Evolutionary conservation across 164 flowering plant genomes (phyloP).

Genomic region (Liquidambar formosana): DNA sequence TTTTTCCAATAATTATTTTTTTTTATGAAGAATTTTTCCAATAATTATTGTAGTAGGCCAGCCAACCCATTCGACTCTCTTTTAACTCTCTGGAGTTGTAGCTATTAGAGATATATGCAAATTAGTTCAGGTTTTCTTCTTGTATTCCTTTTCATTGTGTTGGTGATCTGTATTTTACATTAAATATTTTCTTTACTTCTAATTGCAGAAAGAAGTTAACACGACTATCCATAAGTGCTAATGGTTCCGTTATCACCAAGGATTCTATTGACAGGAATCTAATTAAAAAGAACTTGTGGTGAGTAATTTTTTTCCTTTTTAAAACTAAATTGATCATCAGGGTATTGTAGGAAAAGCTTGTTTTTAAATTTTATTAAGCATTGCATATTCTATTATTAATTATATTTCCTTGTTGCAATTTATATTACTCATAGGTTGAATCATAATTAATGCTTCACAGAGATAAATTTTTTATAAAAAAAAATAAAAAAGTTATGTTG

Average conservation of each 20-base stretch:
- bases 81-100: too few species aligned
- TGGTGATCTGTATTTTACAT: background rate
- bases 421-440: background rate
- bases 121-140: background rate
- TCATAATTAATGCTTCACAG: too few species aligned
- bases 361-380: background rate
- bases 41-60: too few species aligned
- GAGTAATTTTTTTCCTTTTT: conserved; percentile 19
- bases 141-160: background rate
- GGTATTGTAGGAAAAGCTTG: background rate
- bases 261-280: conserved; percentile 61
- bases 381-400: background rate
- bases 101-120: too few species aligned
- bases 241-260: conserved; percentile 74
- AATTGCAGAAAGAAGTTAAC: conserved; percentile 77
- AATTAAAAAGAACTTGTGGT: conserved; percentile 74
- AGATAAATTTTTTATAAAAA: too few species aligned
- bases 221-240: conserved; percentile 83
- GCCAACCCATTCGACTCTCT: too few species aligned
- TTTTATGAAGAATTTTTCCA: too few species aligned
- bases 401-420: background rate
- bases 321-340: background rate
- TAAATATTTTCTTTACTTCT: background rate
- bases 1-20: too few species aligned
- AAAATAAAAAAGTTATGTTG: too few species aligned